Percentiles rank a stretch among this genome's conserved stretches.
These are phyloP conservation scores for Diospyros kaki DNA, from an alignment of 148 eudicot species.

Conservation along the genomic window DNA sequence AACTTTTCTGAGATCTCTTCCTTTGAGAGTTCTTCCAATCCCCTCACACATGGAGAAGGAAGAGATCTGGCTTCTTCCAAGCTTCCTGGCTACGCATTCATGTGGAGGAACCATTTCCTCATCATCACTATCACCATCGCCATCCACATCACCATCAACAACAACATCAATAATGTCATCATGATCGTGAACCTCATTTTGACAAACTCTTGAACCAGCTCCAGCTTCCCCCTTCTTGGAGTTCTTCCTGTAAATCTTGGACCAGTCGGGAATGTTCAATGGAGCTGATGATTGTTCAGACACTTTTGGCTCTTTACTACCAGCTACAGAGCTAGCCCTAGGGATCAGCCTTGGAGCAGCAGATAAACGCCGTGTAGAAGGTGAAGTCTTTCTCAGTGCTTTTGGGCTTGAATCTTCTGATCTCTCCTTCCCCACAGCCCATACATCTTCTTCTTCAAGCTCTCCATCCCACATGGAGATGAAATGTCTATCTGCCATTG, in stretches of 20 bases:
- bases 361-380: conserved; percentile 2
- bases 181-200: too few relatives aligned
- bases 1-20: conserved; percentile 76
- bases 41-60: conserved; percentile 81
- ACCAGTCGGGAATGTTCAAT: conserved; percentile 57
- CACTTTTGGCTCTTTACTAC: conserved; percentile 14
- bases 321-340: conserved; percentile 15
- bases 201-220: not conserved
- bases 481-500: conserved; percentile 25
- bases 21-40: conserved; percentile 88
- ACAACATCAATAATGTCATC: conserved; percentile 7
- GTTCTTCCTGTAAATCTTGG: conserved; percentile 35
- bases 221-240: conserved; percentile 14
- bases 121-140: conserved; percentile 30
- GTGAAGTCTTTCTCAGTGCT: conserved; percentile 18
- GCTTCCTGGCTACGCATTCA: conserved; percentile 66
- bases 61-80: conserved; percentile 60
- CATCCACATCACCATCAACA: conserved; percentile 17
- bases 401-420: conserved; percentile 23
- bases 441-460: conserved; percentile 56
- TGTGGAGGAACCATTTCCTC: conserved; percentile 74
- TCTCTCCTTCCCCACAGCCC: conserved; percentile 39
- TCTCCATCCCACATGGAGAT: conserved; percentile 38
- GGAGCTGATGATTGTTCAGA: conserved; percentile 56
- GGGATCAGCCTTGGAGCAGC: conserved; percentile 51